Evolutionary conservation across 768 basidiomycete genomes (phyloP), one percentile per base, ranked within the genome.

Genomic region (Dioszegia crocea): DNA sequence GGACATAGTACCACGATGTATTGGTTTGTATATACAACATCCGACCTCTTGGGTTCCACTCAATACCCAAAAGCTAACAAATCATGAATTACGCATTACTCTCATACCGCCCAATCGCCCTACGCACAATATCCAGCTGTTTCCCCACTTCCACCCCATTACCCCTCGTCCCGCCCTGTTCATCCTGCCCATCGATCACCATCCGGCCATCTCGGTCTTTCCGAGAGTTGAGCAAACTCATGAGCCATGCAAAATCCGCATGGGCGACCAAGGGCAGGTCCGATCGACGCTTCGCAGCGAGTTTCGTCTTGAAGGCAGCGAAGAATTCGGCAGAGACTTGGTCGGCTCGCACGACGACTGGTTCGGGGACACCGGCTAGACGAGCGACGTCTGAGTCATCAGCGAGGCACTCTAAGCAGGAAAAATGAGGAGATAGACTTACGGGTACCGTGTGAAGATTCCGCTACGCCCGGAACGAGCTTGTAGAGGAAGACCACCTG

Each of bases 401-500:
- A 40, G 36, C 38, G 21, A 21, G n/a, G n/a, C n/a, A n/a, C n/a
- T n/a, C 27, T 29, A 12, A 16, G 19, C 38, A 17, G 9, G 16
- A 21, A 6, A 53, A 16, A 16, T 5, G 21, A 24, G 16, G 26
- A 4, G 9, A 44, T 19, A 1, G 45, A 21, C 76, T 63, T 51
- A 76, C 75, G 76, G 5, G 76, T 77, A 43, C 76, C 76, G 52
- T 76, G 71, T 27, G 66, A 67, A 2, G 73, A 75, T 47, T 78
- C 71, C n/a, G 71, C 77, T 17, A 68, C 65, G 17, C 68, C 70
- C 14, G 74, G 67, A 33, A 93, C 84, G 30, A 98, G 85, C 79
- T 97, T 96, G 81, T 94, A 98, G 19, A 97, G 81, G 81, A 97
- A 98, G 19, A 91, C 83, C 39, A 96, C 85, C 89, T 93, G 66